Evolutionary conservation across 805 yeast genomes (phyloP).

Genomic region (Alloascoidea africana): DNA sequence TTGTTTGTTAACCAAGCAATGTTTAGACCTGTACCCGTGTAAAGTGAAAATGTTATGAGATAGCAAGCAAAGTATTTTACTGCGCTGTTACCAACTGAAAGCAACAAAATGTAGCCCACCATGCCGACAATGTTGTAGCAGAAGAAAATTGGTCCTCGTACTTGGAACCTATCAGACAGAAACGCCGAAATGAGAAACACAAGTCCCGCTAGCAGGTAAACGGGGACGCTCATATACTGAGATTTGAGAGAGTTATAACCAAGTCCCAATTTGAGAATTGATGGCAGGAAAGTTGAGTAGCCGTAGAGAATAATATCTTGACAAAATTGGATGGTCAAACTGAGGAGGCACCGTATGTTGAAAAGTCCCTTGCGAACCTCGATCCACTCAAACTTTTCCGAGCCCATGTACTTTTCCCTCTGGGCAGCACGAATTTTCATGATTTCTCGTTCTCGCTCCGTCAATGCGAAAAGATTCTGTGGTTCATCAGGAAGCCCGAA

Average conservation of each 20-base stretch:
- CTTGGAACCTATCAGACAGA: constrained; percentile 38
- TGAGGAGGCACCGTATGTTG: constrained; percentile 22
- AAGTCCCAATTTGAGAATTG: constrained; percentile 39
- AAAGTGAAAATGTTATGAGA: constrained; percentile 36
- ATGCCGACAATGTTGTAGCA: constrained; percentile 22
- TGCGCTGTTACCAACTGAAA: constrained; percentile 24
- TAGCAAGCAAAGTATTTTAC: constrained; percentile 52
- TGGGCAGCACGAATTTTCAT: constrained; percentile 20
- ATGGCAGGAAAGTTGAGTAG: constrained; percentile 48
- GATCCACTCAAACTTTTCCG: constrained; percentile 15
- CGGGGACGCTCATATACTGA: constrained; percentile 71
- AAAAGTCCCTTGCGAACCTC: constrained; percentile 19
- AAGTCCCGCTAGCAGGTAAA: constrained; percentile 70
- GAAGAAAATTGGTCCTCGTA: constrained; percentile 16
- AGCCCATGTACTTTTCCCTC: constrained; percentile 22
- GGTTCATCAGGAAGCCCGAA: constrained; percentile 26
- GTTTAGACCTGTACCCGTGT: constrained; percentile 23
- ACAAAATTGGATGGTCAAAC: constrained; percentile 28
- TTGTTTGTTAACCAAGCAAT: constrained; percentile 29
- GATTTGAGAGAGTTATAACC: constrained; percentile 60
- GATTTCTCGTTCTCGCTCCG: constrained; percentile 22
- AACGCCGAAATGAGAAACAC: constrained; percentile 46
- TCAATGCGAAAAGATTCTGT: constrained; percentile 23
- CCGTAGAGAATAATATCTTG: constrained; percentile 27
- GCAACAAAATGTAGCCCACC: constrained; percentile 39